Base-by-base conservation (phyloP, 306 rosid genomes). In the Cicer yamashitae region DNA sequence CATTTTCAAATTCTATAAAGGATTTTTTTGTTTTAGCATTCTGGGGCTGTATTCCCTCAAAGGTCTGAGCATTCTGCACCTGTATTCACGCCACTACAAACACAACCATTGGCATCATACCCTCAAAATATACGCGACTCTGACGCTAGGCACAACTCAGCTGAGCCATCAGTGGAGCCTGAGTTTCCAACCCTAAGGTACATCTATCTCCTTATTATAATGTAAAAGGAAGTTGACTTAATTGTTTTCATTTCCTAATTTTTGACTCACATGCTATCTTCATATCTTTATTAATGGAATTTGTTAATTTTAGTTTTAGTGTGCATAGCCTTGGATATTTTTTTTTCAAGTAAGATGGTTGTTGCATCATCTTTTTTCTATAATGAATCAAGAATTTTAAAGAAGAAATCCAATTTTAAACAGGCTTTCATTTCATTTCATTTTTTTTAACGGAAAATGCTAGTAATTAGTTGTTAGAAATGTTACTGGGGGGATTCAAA, bases 131-230 rank as follows among this genome's bases (percentile, higher is more conserved):
- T 92, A 61, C 91, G 86, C 30, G 82, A 87, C 62, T 17, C 85
- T 73, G 89, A 79, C 73, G 43, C 48, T 69, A 88, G 1, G 69
- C 87, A 56, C 73, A 91, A 85, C 37, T 72, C 71, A 75, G 89
- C 98, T 57, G 97, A 89, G 86, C 67, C 97, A 69, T 89, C 99
- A 15, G 82, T 80, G 0, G 96, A 88, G 77, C 80, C 96, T 3
- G 99, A 92, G 84, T 92, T 88, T 79, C 98, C 99, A 63, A 87
- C 97, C 53, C 83, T 96, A 46, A 96, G 90, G 99, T 96, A 71
- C 79, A 64, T 56, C 80, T 77, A 69, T 72, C 75, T 45, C 75
- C 52, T 41, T 70, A 30, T 78, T 56, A 47, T 79, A 37, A 22
- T 78, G 14, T 73, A 20, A 59, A 70, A 48, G 45, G 82, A 71